Evolutionary conservation across 495 filamentous ascomycete species (phyloP).

Genomic region (Neurospora sp.): DNA sequence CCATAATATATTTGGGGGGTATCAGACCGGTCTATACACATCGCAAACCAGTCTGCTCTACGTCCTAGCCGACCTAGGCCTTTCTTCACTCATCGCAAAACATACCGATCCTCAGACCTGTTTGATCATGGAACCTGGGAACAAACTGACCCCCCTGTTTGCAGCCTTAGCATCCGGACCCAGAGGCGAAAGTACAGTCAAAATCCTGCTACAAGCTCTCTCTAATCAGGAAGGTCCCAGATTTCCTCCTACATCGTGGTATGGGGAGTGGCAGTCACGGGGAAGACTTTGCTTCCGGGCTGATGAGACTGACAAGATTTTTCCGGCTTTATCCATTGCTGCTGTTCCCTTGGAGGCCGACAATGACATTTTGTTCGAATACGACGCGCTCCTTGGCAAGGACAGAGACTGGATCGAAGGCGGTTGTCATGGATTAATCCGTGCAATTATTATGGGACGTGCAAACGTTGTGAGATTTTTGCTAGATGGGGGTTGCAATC

Average conservation of each 20-base stretch:
- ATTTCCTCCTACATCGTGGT: background rate
- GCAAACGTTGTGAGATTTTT: background rate
- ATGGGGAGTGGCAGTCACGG: background rate
- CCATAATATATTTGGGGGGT: conserved; percentile 22
- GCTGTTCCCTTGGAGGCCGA: background rate
- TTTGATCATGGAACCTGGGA: too few relatives aligned
- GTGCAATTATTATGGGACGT: background rate
- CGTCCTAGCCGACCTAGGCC: too few relatives aligned
- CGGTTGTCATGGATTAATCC: background rate
- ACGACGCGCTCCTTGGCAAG: background rate
- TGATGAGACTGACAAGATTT: background rate
- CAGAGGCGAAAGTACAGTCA: too few relatives aligned
- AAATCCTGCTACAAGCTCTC: too few relatives aligned
- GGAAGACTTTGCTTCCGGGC: background rate
- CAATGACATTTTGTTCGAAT: background rate
- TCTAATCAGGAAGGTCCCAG: too few relatives aligned
- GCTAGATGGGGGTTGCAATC: too few relatives aligned
- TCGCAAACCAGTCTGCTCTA: conserved; percentile 27
- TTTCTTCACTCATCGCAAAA: too few relatives aligned
- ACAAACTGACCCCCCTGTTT: too few relatives aligned
- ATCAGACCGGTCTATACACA: conserved; percentile 20
- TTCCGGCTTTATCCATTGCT: background rate
- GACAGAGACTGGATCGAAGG: background rate
- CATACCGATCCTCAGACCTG: too few relatives aligned
- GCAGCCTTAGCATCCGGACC: too few relatives aligned